Base-by-base conservation (phyloP, 805 yeast genomes). In the Lachancea sp. region DNA sequence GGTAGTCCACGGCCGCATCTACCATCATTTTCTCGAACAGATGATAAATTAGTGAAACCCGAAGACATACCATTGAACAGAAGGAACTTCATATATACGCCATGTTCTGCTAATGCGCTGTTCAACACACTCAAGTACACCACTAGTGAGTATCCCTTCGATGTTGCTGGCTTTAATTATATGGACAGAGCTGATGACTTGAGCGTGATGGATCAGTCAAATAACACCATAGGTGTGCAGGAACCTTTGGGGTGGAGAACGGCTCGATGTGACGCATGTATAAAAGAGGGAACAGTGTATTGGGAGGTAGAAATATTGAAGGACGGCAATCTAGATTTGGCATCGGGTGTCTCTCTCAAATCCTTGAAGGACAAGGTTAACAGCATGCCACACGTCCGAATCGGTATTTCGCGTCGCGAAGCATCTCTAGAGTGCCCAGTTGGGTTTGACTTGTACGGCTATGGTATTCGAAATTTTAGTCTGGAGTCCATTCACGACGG, bases 401-500 rank as follows among this genome's bases (percentile, higher is more conserved):
- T 89, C 21, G 99, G 99, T 0, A 56, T 90, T 26, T 82, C 82
- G 0, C 67, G 97, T 38, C 72, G 87, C 46, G 97, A 90, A 55
- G 92, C 96, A 2, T 76, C 87, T 36, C 62, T 89, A 32, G 97
- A 90, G 50, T 95, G 95, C 0, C 97, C 99, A 0, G 92, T 89
- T 5, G 99, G 99, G 2, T 86, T 77, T 53, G 97, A 92, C 61
- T 90, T 88, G 0, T 92, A 88, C 63, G 90, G 96, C 0, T 90
- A 92, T 60, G 97, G 96, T 2, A 55, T 92, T 2, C 70, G 97
- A 44, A 97, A 90, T 62, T 71, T 73, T 26, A 70, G 72, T 5
- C 89, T 95, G 2, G 83, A 84, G 49, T 75, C 75, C 21, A 70
- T 92, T 18, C 94, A 92, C 48, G 58, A 56, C 26, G 65, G 67